A percentile compares a stretch with the other conserved stretches of the same genome.
Evolutionary conservation across 1,139 yeast genomes (phyloP).

Genomic region (Pichia sp.): DNA sequence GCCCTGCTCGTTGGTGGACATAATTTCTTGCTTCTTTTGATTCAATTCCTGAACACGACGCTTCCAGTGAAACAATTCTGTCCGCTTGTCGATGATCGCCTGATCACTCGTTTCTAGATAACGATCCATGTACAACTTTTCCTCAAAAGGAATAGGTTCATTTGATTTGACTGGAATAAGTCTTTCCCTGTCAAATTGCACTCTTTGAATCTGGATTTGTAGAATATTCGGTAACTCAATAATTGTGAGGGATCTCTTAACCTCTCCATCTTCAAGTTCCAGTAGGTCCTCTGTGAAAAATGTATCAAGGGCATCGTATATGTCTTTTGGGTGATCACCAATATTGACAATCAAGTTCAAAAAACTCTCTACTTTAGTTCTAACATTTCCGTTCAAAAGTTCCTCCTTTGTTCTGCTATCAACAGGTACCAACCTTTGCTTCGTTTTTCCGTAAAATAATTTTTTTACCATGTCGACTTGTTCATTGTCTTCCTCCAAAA

Average conservation of each 20-base stretch:
- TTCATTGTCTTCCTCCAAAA: slow-evolving; percentile 69
- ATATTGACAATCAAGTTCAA: slow-evolving; percentile 78
- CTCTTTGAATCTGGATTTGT: slow-evolving; percentile 92
- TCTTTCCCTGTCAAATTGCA: slow-evolving; percentile 73
- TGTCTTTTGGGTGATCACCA: slow-evolving; percentile 80
- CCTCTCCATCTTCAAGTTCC: slow-evolving; percentile 67
- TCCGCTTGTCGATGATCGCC: slow-evolving; percentile 48
- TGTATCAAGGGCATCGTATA: slow-evolving; percentile 85
- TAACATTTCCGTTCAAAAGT: slow-evolving; percentile 28
- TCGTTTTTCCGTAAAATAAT: slow-evolving; percentile 72
- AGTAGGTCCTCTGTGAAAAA: slow-evolving; percentile 75
- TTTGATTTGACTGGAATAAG: slow-evolving; percentile 76
- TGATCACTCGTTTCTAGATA: slow-evolving; percentile 71
- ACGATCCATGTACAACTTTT: slow-evolving; percentile 77
- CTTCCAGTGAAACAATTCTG: slow-evolving; percentile 64
- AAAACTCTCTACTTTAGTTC: slow-evolving; percentile 73
- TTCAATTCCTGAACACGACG: slow-evolving; percentile 45
- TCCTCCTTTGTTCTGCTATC: slow-evolving; percentile 32
- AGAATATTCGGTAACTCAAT: slow-evolving; percentile 71
- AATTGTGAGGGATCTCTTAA: slow-evolving; percentile 68
- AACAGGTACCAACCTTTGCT: slow-evolving; percentile 49
- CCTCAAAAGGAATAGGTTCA: slow-evolving; percentile 77
- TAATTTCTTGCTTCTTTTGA: slow-evolving; percentile 40
- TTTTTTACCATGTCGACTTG: slow-evolving; percentile 75
- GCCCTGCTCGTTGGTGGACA: slow-evolving; percentile 43